phyloP scores from a whole-genome alignment of 73 alveolate species.

The Effrenium voratum region DNA sequence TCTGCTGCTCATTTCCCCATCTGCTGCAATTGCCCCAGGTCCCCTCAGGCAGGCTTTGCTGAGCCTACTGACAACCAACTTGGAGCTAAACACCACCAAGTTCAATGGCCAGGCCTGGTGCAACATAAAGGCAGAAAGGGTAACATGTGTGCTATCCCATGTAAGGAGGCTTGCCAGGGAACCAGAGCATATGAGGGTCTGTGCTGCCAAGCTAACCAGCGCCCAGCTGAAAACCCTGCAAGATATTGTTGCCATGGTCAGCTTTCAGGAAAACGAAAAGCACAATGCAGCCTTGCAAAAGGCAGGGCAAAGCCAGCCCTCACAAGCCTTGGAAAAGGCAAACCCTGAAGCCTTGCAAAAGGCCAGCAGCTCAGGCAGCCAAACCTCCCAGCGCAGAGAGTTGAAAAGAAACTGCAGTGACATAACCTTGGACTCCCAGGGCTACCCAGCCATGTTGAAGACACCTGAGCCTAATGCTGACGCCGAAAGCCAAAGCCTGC shows the following conservation, averaged over 20 bases:
- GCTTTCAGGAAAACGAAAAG: not conserved
- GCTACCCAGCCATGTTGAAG: not conserved
- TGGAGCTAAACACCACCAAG: not conserved
- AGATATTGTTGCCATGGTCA: not conserved
- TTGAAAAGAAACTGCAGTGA: not conserved
- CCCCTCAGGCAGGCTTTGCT: not conserved
- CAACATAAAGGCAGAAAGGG: not conserved
- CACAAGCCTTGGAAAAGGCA: too few species aligned
- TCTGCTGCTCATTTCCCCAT: not conserved
- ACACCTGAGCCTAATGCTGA: not conserved
- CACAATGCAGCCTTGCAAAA: not conserved
- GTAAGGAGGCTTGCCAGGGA: constrained; percentile 6
- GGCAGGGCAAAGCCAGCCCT: too few species aligned
- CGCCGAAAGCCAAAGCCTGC: not conserved
- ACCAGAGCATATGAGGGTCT: not conserved
- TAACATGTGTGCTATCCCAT: not conserved
- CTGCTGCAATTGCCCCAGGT: not conserved
- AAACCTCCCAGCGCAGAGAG: too few species aligned
- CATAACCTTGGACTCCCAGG: not conserved
- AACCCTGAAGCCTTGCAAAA: too few species aligned
- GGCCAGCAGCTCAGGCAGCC: too few species aligned
- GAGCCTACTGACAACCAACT: not conserved
- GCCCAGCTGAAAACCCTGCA: not conserved
- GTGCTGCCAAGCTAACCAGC: not conserved
- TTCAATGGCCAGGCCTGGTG: constrained; percentile 31